Base-by-base conservation (phyloP, 2,329 filamentous ascomycete species). In the Aspergillus vadensis region DNA sequence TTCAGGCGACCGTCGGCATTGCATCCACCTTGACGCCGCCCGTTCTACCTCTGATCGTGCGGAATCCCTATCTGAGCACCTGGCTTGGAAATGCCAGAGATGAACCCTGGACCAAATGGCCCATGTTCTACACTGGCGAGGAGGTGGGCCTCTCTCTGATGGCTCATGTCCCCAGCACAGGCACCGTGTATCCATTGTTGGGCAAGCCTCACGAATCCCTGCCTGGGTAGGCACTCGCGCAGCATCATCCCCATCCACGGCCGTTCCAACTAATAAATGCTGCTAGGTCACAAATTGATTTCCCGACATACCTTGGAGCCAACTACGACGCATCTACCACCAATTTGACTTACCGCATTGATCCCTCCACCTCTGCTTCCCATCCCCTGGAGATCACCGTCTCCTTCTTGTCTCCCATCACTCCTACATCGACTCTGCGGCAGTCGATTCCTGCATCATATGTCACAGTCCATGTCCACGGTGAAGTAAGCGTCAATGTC, bases 361-460 rank as follows among this genome's bases (percentile, higher is more conserved):
- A 83, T 7, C 75, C 81, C 4, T 75, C 80, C 2, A 63, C 67
- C 9, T 63, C 70, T 8, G 17, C 63, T 7, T 55, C 61, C 70
- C 76, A 50, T 30, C 75, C 80, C 17, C 72, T 83, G 32, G 81
- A 88, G 59, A 79, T 90, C 56, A 82, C 81, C 2, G 74, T 90
- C 32, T 89, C 87, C 8, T 90, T 85, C 64, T 79, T 93, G 54
- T 93, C 90, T 7, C 91, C 91, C 3, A 89, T 95, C 53, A 94
- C 91, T 0, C 90, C 91, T 1, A 91, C 89, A 1, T 93, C 91
- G 58, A 93, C 90, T 49, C 80, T 93, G 68, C 85, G 91, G 64
- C 91, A 94, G 79, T 88, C 90, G 15, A 85, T 95, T 32, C 92
- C 92, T n/a, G 91, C 91, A 10, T 88, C 88, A 25, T 96, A 96